Conservation (phyloP, 176 grass and related monocot genomes). For the Oryza meridionalis region DNA sequence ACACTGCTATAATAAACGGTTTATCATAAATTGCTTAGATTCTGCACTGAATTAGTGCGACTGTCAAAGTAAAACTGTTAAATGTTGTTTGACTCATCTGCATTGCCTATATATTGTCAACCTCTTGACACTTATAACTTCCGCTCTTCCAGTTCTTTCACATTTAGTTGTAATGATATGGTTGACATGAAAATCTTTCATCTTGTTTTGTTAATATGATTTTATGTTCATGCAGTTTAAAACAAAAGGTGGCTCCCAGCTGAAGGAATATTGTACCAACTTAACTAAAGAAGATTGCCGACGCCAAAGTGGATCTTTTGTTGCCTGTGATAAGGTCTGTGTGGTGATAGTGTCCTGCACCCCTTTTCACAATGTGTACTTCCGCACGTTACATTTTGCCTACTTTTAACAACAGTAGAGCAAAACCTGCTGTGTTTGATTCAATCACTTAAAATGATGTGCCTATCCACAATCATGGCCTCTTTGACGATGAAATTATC, state of each 20-base stretch:
- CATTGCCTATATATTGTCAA: not conserved
- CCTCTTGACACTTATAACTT: not conserved
- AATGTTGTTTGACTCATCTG: not conserved
- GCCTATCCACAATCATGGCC: not conserved
- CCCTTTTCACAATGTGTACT: not conserved
- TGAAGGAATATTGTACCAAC: conserved; percentile 96
- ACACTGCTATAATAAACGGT: not conserved
- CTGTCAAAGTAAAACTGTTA: conserved; percentile 18
- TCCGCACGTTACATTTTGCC: not conserved
- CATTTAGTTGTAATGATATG: not conserved
- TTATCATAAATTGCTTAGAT: not conserved
- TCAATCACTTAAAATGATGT: conserved; percentile 8
- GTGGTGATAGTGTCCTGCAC: conserved; percentile 25
- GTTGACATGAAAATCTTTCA: not conserved
- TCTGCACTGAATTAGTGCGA: not conserved
- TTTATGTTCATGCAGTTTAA: conserved; percentile 73
- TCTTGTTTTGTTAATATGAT: conserved; percentile 15
- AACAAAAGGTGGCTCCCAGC: conserved; percentile 95
- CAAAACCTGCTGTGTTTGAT: not conserved
- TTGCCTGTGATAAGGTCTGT: conserved; percentile 89
- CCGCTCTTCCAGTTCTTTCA: not conserved
- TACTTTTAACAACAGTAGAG: not conserved
- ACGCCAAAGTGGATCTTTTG: conserved; percentile 78
- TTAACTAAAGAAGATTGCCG: conserved; percentile 97
- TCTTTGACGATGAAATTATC: conserved; percentile 19